Percentiles rank a stretch among this genome's conserved stretches.
phyloP scores from a whole-genome alignment of 1,284 basidiomycete species.

The Sporisorium scitamineum region DNA sequence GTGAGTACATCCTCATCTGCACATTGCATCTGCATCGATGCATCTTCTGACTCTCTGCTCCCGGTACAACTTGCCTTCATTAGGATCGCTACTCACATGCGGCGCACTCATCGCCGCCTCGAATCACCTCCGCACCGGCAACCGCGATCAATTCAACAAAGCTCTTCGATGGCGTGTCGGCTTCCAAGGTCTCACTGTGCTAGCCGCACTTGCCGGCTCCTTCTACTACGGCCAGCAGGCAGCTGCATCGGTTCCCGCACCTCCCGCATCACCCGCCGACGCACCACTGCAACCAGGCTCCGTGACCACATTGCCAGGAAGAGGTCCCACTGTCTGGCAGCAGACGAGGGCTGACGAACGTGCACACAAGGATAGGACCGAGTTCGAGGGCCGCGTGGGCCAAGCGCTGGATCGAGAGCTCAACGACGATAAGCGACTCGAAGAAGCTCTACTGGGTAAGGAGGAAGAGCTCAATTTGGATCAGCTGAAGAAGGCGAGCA shows the following conservation, averaged over 20 bases:
- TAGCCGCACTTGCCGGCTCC: slow-evolving; percentile 60
- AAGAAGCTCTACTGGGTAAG: slow-evolving; percentile 50
- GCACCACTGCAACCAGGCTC: slow-evolving; percentile 28
- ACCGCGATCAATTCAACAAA: slow-evolving; percentile 63
- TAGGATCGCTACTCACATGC: slow-evolving; percentile 64
- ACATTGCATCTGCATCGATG: background rate
- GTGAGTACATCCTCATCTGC: slow-evolving; percentile 38
- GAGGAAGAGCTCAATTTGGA: slow-evolving; percentile 31
- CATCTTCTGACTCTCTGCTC: background rate
- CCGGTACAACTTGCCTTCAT: background rate
- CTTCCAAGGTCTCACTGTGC: slow-evolving; percentile 66
- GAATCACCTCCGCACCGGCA: slow-evolving; percentile 62
- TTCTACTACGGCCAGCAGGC: slow-evolving; percentile 57
- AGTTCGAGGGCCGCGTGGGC: slow-evolving; percentile 30
- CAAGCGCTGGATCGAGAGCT: slow-evolving; percentile 32
- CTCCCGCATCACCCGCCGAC: slow-evolving; percentile 14
- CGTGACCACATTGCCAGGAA: slow-evolving; percentile 39
- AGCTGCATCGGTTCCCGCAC: slow-evolving; percentile 30
- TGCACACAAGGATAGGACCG: slow-evolving; percentile 26
- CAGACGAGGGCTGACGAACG: slow-evolving; percentile 40
- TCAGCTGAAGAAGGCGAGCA: slow-evolving; percentile 15
- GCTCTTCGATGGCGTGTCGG: slow-evolving; percentile 67
- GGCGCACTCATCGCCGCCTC: slow-evolving; percentile 64
- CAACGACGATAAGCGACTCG: slow-evolving; percentile 43
- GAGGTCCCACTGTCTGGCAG: slow-evolving; percentile 44